phyloP scores from a whole-genome alignment of 345 rosid species.

The Raphanus sativus region DNA sequence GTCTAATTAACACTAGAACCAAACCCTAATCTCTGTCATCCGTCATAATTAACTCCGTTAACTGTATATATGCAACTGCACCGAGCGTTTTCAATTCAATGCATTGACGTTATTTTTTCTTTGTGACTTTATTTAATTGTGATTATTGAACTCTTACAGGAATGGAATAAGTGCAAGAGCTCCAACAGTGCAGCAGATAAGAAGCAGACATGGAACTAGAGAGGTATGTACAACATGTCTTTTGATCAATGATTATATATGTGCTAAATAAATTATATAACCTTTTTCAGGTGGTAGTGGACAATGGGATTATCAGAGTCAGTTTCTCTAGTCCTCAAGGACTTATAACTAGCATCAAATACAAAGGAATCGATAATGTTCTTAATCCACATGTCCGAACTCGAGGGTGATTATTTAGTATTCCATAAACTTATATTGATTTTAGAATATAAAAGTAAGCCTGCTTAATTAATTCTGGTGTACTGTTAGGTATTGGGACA shows the following conservation, averaged over 20 bases:
- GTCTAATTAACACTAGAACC: not conserved
- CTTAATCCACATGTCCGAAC: conserved; percentile 42
- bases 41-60: conserved; percentile 3
- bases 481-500: conserved; percentile 38
- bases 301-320: conserved; percentile 67
- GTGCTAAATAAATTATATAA: not conserved
- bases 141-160: conserved; percentile 8
- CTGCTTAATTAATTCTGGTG: not conserved
- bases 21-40: not conserved
- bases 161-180: conserved; percentile 24
- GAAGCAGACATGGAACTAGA: conserved; percentile 19
- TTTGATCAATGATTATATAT: not conserved
- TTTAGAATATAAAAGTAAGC: not conserved
- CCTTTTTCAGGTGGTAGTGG: conserved; percentile 59
- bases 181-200: conserved; percentile 27
- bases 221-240: conserved; percentile 16
- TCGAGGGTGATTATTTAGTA: conserved; percentile 30
- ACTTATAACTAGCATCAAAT: conserved; percentile 53
- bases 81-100: conserved; percentile 14
- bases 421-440: conserved; percentile 1
- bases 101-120: conserved; percentile 1
- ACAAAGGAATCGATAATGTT: conserved; percentile 62
- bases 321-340: conserved; percentile 69
- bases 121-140: too few species aligned
- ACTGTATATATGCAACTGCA: not conserved